Evolutionary conservation across 306 rosid species (phyloP), one percentile per base, ranked within the genome.

Genomic region (Gastrolobium villosum): DNA sequence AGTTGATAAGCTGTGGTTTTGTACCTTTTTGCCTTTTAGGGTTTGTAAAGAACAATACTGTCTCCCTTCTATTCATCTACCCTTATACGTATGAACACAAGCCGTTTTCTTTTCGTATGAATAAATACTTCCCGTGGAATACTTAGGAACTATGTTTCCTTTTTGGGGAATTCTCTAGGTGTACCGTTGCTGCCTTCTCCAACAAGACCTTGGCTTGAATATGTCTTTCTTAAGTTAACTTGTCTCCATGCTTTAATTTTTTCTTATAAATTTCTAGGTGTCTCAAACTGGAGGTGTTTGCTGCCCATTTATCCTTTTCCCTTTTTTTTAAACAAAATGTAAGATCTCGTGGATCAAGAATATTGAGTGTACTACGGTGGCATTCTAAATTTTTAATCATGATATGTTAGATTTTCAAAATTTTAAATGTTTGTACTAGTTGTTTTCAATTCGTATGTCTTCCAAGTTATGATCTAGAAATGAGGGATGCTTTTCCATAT

Each of bases 21-120:
- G 54, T 73, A 76, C 77, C 74, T 40, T 5, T 72, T 53, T 15
- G 30, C 66, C 72, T 85, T 86, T 75, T 20, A 20, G 10, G 66
- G 80, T 69, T 74, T 84, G 96, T 89, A 67, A 75, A 30, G 78
- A 76, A 76, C 89, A 94, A 90, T 87, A 46, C 61, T 88, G 93
- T 90, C 93, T 56, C 72, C 83, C 34, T 62, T 62, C 52, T 39
- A 35, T 78, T 60, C 53, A 73, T 76, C 34, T 62, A 15, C n/a
- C 30, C 66, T 37, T 65, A n/a, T 71, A 46, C 57, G 46, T 36
- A 8, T 26, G 55, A 70, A 44, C 56, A 13, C 68, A 20, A 32
- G 37, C 59, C 13, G 61, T 66, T 66, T 72, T 65, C 53, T 76
- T 75, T 78, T 57, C 6, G 43, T 78, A 77, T 68, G 55, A 69